Evolutionary conservation across 2,329 filamentous ascomycete species (phyloP).

Genomic region (Penicillium polonicum): DNA sequence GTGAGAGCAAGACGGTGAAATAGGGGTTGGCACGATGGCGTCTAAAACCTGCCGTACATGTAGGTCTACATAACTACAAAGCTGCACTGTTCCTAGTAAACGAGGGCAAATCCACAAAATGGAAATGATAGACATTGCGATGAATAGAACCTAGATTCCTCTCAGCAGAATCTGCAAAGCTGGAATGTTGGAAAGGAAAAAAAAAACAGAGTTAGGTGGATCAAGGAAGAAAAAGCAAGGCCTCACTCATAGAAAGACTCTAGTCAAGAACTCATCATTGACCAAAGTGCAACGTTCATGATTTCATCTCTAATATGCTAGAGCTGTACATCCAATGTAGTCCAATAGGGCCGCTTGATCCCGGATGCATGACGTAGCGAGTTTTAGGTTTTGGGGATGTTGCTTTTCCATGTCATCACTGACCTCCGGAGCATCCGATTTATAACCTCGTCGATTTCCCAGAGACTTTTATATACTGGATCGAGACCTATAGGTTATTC

Average conservation of each 20-base stretch:
- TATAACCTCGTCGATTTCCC: slow-evolving; percentile 21
- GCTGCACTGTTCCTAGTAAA: neutral
- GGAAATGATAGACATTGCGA: slow-evolving; percentile 3
- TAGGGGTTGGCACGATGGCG: no score
- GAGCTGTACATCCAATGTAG: neutral
- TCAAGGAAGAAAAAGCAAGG: neutral
- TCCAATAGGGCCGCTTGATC: slow-evolving; percentile 13
- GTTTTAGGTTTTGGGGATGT: slow-evolving; percentile 10
- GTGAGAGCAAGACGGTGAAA: no score
- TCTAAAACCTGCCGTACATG: no score
- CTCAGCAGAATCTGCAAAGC: neutral
- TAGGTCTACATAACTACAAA: no score
- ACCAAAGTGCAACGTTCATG: slow-evolving; percentile 9
- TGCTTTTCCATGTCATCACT: slow-evolving; percentile 32
- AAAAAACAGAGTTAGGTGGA: neutral
- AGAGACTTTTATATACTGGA: neutral
- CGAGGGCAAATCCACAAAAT: neutral
- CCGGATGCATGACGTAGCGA: slow-evolving; percentile 37
- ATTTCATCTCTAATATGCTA: slow-evolving; percentile 7
- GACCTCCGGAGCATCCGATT: slow-evolving; percentile 32
- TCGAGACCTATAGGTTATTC: neutral
- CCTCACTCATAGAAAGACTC: neutral
- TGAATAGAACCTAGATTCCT: slow-evolving; percentile 1
- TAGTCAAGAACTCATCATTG: slow-evolving; percentile 14
- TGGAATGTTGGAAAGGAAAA: neutral